These are phyloP conservation scores for Pichia sp. DNA, from an alignment of 1,139 yeast genomes.

Conservation along the genomic window DNA sequence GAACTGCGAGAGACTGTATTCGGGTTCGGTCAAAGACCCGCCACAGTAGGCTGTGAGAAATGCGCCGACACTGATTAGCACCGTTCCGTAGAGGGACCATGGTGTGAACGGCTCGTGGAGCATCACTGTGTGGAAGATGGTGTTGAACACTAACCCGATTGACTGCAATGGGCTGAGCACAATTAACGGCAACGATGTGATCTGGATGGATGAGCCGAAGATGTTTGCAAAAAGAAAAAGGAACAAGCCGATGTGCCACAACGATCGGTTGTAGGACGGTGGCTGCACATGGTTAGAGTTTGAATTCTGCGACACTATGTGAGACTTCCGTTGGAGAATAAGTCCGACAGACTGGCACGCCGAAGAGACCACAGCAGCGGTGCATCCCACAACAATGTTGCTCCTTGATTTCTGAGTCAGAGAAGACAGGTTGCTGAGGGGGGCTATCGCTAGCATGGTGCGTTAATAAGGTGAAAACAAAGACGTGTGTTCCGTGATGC, in stretches of 20 bases:
- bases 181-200: slow-evolving; percentile 77
- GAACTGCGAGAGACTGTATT: slow-evolving; percentile 45
- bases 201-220: slow-evolving; percentile 78
- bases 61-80: slow-evolving; percentile 70
- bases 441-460: background rate
- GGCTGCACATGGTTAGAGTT: slow-evolving; percentile 24
- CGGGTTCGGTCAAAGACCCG: slow-evolving; percentile 55
- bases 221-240: slow-evolving; percentile 71
- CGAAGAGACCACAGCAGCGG: slow-evolving; percentile 72
- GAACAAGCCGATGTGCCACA: slow-evolving; percentile 74
- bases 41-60: slow-evolving; percentile 68
- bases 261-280: slow-evolving; percentile 50
- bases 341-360: slow-evolving; percentile 82
- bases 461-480: background rate
- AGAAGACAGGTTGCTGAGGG: background rate
- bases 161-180: slow-evolving; percentile 82
- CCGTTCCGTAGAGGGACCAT: slow-evolving; percentile 59
- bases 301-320: slow-evolving; percentile 42
- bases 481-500: background rate
- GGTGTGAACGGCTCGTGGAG: slow-evolving; percentile 65
- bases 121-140: slow-evolving; percentile 65
- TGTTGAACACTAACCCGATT: slow-evolving; percentile 80
- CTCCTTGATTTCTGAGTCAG: background rate
- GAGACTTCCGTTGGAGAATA: slow-evolving; percentile 80
- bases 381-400: slow-evolving; percentile 53